A percentile compares a stretch with the other conserved stretches of the same genome.
Conservation (phyloP, 2,329 filamentous ascomycete genomes). For the Phoma sp. region DNA sequence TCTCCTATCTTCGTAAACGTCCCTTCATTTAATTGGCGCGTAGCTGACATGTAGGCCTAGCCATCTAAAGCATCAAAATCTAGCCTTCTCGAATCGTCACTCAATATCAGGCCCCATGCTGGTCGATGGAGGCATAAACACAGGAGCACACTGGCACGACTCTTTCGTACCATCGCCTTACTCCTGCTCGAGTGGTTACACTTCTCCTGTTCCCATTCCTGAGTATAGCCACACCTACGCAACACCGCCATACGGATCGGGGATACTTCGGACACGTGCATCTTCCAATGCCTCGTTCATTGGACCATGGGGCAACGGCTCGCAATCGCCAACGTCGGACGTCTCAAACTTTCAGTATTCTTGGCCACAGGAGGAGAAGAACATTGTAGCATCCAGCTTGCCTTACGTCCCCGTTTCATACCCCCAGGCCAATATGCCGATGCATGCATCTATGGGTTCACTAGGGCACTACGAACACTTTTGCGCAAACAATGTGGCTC, state of each 20-base stretch:
- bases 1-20: constrained; percentile 9
- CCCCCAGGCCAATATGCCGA: constrained; percentile 32
- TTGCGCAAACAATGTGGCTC: constrained; percentile 40
- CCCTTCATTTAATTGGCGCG: not conserved
- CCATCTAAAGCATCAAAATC: constrained; percentile 27
- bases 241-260: constrained; percentile 35
- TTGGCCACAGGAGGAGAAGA: constrained; percentile 41
- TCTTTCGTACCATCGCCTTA: constrained; percentile 41
- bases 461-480: constrained; percentile 37
- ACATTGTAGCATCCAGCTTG: constrained; percentile 28
- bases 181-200: constrained; percentile 44
- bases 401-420: constrained; percentile 36
- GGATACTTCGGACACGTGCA: constrained; percentile 41
- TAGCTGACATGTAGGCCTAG: constrained; percentile 15
- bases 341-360: constrained; percentile 43
- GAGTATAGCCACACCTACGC: constrained; percentile 38
- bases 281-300: constrained; percentile 47
- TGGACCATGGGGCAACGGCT: constrained; percentile 41
- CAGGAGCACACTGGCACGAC: constrained; percentile 32
- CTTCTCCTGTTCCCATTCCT: constrained; percentile 36
- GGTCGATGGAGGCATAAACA: constrained; percentile 25
- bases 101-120: constrained; percentile 25
- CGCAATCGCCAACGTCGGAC: constrained; percentile 44
- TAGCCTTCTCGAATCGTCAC: constrained; percentile 12
- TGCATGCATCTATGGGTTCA: constrained; percentile 25